Base-by-base conservation (phyloP, 176 grass and related monocot genomes). In the Oryza nivara region DNA sequence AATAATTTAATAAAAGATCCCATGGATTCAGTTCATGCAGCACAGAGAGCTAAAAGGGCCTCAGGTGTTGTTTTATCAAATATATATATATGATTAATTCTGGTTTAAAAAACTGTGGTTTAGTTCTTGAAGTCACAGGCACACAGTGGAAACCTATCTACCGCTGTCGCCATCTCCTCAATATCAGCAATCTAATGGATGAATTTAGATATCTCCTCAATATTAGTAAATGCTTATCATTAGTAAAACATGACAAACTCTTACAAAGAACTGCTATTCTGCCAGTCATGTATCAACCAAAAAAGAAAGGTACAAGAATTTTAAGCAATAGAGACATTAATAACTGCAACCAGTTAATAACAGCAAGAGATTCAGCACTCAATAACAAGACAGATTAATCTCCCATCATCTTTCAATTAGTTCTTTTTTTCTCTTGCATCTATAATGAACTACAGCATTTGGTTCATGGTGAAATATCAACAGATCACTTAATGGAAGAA, bases 391-490 rank as follows among this genome's bases (percentile, higher is more conserved):
- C 7, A 85, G 20, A 8, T 19, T 30, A 51, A 74, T 70, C 40
- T 76, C 49, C 41, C 70, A 6, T 63, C 61, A 48, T 13, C 40
- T 76, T 75, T 14, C 26, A 2, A 25, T 68, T 64, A 20, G 26
- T 68, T 7, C 36, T 10, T 40, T 63, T 63, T 15, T 44, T 74
- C 58, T 80, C 69, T 54, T 61, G 20, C 15, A 17, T 76, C n/a
- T 75, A 75, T 5, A 70, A 34, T 51, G 4, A 64, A 41, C 4
- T 10, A 26, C 35, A 70, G 61, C 30, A 47, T 12, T 74, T 16
- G 75, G 71, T 85, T 64, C 34, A 54, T 11, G 32, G 11, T 44
- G 34, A 85, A 74, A 89, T 72, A 44, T 52, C 11, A 65, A 76
- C 11, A 28, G 16, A 49, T 69, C 8, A 20, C 38, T 84, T 61